Base-by-base conservation (phyloP, 2,329 filamentous ascomycete genomes). In the Lachnellula willkommii region DNA sequence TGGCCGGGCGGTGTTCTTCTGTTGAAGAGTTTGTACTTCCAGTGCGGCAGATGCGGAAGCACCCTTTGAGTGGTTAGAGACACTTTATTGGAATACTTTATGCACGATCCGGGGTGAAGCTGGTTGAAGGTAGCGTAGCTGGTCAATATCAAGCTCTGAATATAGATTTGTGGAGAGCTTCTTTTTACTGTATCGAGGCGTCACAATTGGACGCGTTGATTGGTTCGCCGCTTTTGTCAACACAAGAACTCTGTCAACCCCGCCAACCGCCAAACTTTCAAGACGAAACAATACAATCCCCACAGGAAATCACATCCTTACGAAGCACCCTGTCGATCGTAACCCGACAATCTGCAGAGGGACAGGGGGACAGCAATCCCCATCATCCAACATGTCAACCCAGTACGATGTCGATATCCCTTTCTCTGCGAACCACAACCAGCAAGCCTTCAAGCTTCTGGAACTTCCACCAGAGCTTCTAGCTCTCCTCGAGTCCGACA, bases 401-500 rank as follows among this genome's bases (percentile, higher is more conserved):
- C 68, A 70, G 60, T 65, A 69, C 47, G 53, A 56, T 12, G 60
- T 69, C n/a, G 77, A 75, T 47, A 79, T 83, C 45, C 73, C 77
- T 6, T 72, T 87, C 54, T 70, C 72, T 46, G 76, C 82, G 63
- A 72, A 71, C 40, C 77, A 77, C 6, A 71, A 78, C 47, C 72
- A 75, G 43, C 64, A 75, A 15, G 75, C 77, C 50, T 85, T 84
- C 69, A 83, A 81, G 56, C 77, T 87, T 54, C 72, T 87, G 51
- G 83, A 87, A 67, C 76, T 87, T 3, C 82, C 83, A 1, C 73
- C 80, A 0, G 83, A 85, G 55, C 72, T 87, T 8, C 74, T 80
- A 48, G 71, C 74, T 20, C 71, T 81, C 5, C 75, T 86, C 43
- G 79, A 83, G 66, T 77, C 79, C 8, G 73, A 77, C 15, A 67